Conservation (phyloP, 2,329 filamentous ascomycete species). For the Xylaria sp. region DNA sequence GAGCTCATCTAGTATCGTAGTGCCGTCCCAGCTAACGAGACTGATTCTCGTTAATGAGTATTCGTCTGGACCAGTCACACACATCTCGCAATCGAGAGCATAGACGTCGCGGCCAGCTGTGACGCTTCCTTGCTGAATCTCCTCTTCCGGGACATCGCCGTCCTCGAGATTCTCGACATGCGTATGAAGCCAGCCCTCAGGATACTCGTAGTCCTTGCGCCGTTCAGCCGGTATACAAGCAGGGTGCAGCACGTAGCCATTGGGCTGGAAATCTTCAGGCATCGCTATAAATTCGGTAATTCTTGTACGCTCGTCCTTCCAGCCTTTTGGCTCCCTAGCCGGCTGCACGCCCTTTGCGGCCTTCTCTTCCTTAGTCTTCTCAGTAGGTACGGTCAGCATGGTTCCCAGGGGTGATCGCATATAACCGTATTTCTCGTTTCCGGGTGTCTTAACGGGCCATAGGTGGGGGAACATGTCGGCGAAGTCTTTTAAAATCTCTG, state of each 20-base stretch:
- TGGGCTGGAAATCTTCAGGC: slow-evolving; percentile 78
- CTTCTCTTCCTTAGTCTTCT: slow-evolving; percentile 76
- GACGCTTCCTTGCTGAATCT: slow-evolving; percentile 83
- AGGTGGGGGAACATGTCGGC: slow-evolving; percentile 86
- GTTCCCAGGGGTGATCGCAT: slow-evolving; percentile 89
- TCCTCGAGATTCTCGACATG: slow-evolving; percentile 73
- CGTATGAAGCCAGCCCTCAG: slow-evolving; percentile 86
- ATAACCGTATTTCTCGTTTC: slow-evolving; percentile 81
- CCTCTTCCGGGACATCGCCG: slow-evolving; percentile 71
- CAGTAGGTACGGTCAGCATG: slow-evolving; percentile 79
- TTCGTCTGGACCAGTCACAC: slow-evolving; percentile 80
- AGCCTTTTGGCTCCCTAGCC: slow-evolving; percentile 70
- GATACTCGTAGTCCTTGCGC: slow-evolving; percentile 61
- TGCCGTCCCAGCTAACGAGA: slow-evolving; percentile 85
- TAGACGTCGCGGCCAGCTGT: slow-evolving; percentile 83
- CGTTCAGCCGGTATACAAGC: slow-evolving; percentile 73
- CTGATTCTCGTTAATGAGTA: slow-evolving; percentile 91
- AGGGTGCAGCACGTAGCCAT: slow-evolving; percentile 87
- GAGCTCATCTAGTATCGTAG: slow-evolving; percentile 84
- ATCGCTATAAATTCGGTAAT: slow-evolving; percentile 82
- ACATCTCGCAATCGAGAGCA: slow-evolving; percentile 97
- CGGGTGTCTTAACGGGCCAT: slow-evolving; percentile 89
- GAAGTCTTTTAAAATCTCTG: slow-evolving; percentile 70
- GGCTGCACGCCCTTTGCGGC: slow-evolving; percentile 67
- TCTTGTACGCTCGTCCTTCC: slow-evolving; percentile 80